Evolutionary conservation across 2,329 filamentous ascomycete species (phyloP), one percentile per base, ranked within the genome.

Genomic region (Penicillium sp.): DNA sequence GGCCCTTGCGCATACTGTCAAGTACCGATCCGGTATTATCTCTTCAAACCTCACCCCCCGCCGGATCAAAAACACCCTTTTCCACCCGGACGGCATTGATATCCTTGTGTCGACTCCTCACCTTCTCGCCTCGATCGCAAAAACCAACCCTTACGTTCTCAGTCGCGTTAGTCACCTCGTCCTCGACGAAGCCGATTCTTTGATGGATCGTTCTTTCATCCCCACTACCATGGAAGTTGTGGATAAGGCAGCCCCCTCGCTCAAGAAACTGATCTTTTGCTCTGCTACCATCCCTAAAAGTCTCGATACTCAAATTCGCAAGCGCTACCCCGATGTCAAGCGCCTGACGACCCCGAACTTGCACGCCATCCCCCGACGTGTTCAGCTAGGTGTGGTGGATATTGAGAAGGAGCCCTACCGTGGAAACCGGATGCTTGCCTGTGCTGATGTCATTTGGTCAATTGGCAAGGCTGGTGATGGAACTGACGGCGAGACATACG

Each of bases 291-390:
- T 99, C 58, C 94, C 95, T 2, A 85, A 88, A 61, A 90, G 89
- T 64, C 83, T 99, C 18, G 94, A 99, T 77, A 87, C 84, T 62
- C 91, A 89, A 72, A 82, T 99, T n/a, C 84, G 85, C 50, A 84
- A 85, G 58, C 87, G 87, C 60, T 97, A 92, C 73, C 93, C 94
- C 0, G 82, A 89, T 64, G 91, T 96, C 76, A 79, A 82, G 44
- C 89, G 94, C 57, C 86, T 99, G 59, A 93, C 93, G 1, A 99
- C 94, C 0, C 94, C 94, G 0, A 97, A 97, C 69, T 82, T 99
- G 0, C 94, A 99, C 75, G 92, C 94, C 55, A 96, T 99, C 64
- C 94, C 94, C 2, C 88, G 94, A 41, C 88, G 94, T 63, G 92
- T 99, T 0, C 93, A 97, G 72, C 85, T 99, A 4, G 92, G 91